Evolutionary conservation across 2,329 filamentous ascomycete genomes (phyloP), one percentile per base, ranked within the genome.

Genomic region (Phialemoniopsis sp.): DNA sequence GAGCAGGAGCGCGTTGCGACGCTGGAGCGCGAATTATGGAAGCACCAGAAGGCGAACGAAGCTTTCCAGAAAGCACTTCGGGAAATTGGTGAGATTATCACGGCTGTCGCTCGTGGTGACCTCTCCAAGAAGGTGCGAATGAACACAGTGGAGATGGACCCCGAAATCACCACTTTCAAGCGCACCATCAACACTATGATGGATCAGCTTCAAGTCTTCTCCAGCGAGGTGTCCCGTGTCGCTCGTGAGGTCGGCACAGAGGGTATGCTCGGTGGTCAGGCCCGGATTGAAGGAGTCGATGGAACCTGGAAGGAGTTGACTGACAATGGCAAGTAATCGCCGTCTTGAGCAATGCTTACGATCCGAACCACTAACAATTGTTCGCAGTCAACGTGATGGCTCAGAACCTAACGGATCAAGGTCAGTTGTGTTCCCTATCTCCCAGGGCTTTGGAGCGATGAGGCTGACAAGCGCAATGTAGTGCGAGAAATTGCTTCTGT

Each of bases 151-250:
- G 91, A 97, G 68, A 93, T 96, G 85, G 91, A 97, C 72, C 89
- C 90, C 19, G 91, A 97, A 73, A 97, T 97, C 56, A 93, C 89
- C 19, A 90, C 89, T 9, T 97, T 97, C 73, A 97, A 97, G 68
- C 84, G 89, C 54, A 96, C 91, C 46, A 97, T 97, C 69, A 97
- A 97, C 62, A 94, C 87, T 50, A 97, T 97, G 91, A 95, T 97
- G 80, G 91, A 97, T 59, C 91, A 96, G 64, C 76, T 97, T 43
- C 90, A 96, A 60, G 87, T 94, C 44, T 97, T 97, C 63, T 91
- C 91, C 48, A 94, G 88, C 63, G 90, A 97, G 68, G 91, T 97
- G 55, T 96, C 91, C 28, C 85, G 89, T 50, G 83, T 97, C 51
- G 91, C 91, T 38, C 87, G 89, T 61, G 91, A 97, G 64, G 91